Base-by-base conservation (phyloP, 805 yeast genomes). In the Candida oleophila region DNA sequence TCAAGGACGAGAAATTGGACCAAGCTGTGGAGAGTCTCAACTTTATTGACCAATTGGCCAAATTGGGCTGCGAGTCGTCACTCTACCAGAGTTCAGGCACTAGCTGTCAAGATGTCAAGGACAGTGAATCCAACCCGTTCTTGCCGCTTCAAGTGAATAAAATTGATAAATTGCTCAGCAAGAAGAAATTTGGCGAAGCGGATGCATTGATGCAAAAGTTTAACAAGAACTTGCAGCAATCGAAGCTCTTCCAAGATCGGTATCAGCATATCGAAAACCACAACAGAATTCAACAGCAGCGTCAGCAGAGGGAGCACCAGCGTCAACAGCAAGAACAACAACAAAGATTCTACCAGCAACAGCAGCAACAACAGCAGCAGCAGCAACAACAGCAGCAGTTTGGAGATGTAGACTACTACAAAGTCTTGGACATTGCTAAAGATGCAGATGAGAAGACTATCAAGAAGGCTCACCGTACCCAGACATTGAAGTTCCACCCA, bases 401-500 rank as follows among this genome's bases (percentile, higher is more conserved):
- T 51, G 41, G 61, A 54, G 44, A 66, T 68, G 81, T 81, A 50
- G 96, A 92, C 57, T 88, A 87, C 59, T 92, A 92, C 65, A 87
- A 88, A 57, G 74, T 87, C 2, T 67, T 92, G 15, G 95, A 83
- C 12, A 76, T 92, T 4, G 54, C 82, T 0, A 71, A 74, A 47
- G 78, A 78, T 50, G 96, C 97, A 0, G 82, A 80, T 47, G 83
- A 81, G 1, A 76, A 77, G 48, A 85, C 87, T 5, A 84, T 92
- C 50, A 88, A 85, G 56, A 85, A 81, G 62, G 95, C 96, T 0
- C 86, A 90, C 66, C 74, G 97, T 48, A 74, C 82, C 5, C 78
- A 84, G 58, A 85, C 94, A 32, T 84, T 85, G 58, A 82, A 82
- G 59, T 89, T 78, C 63, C 99, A 92, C 61, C 99, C 99, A 0